These are phyloP conservation scores for Leucocoprinus birnbaumii DNA, from an alignment of 768 basidiomycete species.

Conservation along the genomic window DNA sequence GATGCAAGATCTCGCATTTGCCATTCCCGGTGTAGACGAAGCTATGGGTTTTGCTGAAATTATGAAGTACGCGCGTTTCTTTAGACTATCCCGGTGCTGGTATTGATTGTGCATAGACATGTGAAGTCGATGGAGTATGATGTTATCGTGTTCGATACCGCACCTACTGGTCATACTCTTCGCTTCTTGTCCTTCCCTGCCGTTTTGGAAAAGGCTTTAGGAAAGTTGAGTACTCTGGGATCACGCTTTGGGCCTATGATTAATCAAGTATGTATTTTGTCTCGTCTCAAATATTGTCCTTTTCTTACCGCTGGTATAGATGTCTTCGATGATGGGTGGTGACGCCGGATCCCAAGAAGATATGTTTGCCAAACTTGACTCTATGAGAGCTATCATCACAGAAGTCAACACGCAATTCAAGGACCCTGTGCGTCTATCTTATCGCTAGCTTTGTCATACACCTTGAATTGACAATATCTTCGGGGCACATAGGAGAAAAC, in stretches of 20 bases:
- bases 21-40: conserved; percentile 98
- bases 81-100: background rate
- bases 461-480: too few relatives aligned
- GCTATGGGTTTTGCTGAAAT: conserved; percentile 99
- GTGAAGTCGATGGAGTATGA: conserved; percentile 99
- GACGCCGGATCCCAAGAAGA: conserved; percentile 90
- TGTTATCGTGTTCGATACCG: conserved; percentile 99
- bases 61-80: conserved; percentile 77
- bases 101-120: conserved; percentile 56
- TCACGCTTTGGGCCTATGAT: conserved; percentile 98
- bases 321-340: conserved; percentile 96
- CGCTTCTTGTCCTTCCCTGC: conserved; percentile 99
- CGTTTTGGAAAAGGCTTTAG: conserved; percentile 95
- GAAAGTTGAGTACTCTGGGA: conserved; percentile 90
- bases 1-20: conserved; percentile 99
- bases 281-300: background rate
- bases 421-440: conserved; percentile 70
- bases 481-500: conserved; percentile 99
- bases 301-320: conserved; percentile 37
- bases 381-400: conserved; percentile 94
- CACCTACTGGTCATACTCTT: conserved; percentile 96
- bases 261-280: conserved; percentile 51
- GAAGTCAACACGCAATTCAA: conserved; percentile 99
- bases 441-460: too few relatives aligned
- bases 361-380: conserved; percentile 97